A percentile compares a stretch with the other conserved stretches of the same genome.
phyloP scores from a whole-genome alignment of 129 eudicot genomes.

The Flaveria trinervia region DNA sequence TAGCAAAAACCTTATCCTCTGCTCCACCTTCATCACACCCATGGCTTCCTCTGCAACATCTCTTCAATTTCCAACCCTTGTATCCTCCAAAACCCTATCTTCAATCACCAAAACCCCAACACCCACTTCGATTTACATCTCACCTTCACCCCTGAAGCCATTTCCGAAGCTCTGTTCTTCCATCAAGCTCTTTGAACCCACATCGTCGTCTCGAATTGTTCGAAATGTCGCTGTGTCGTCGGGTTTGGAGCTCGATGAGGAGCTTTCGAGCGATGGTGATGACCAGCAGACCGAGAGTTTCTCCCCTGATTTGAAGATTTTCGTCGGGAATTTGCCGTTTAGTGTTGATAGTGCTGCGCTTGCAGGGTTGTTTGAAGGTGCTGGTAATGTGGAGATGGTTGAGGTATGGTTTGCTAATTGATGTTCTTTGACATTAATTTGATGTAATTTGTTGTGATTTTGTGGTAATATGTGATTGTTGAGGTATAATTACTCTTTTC shows the following conservation, averaged over 20 bases:
- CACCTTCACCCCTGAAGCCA: constrained; percentile 46
- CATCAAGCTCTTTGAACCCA: constrained; percentile 26
- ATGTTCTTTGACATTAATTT: not conserved
- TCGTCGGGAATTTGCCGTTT: constrained; percentile 91
- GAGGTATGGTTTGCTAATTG: constrained; percentile 54
- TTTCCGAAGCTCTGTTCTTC: constrained; percentile 43
- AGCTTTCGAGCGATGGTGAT: constrained; percentile 29
- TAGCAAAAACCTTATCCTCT: constrained; percentile 39
- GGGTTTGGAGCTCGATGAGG: constrained; percentile 48
- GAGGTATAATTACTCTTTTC: too few species aligned
- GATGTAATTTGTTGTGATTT: not conserved
- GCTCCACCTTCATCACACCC: constrained; percentile 14
- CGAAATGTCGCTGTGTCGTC: constrained; percentile 55
- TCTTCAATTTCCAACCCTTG: constrained; percentile 53
- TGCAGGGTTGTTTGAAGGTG: constrained; percentile 74
- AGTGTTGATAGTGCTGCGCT: constrained; percentile 78
- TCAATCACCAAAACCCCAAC: constrained; percentile 44
- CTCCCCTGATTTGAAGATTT: constrained; percentile 81
- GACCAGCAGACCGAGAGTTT: constrained; percentile 38
- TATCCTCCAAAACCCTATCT: constrained; percentile 55
- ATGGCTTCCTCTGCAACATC: constrained; percentile 59
- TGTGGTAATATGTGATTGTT: not conserved
- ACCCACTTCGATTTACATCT: constrained; percentile 28
- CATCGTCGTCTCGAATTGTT: constrained; percentile 33
- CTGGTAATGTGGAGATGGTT: constrained; percentile 95